These are phyloP conservation scores for Penicillium hesseltinei DNA, from an alignment of 2,329 filamentous ascomycete species.

Conservation along the genomic window DNA sequence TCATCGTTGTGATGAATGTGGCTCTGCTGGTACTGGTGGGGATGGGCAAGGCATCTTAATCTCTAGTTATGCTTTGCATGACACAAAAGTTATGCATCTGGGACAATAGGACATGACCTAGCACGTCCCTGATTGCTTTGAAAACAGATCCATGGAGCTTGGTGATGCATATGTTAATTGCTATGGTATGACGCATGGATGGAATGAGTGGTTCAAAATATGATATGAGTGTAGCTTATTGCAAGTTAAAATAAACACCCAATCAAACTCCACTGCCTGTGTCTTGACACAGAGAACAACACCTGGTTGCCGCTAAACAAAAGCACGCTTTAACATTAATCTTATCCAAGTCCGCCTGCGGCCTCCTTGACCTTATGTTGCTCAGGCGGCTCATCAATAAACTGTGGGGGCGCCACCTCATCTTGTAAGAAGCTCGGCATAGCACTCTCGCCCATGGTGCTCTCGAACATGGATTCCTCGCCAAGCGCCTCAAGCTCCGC, in stretches of 20 bases:
- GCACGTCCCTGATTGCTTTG: not conserved
- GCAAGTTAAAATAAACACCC: not conserved
- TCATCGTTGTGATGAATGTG: constrained; percentile 78
- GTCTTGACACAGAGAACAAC: constrained; percentile 13
- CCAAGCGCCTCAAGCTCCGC: constrained; percentile 93
- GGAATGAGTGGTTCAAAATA: not conserved
- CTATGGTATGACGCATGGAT: not conserved
- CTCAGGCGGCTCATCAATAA: constrained; percentile 87
- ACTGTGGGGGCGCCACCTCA: constrained; percentile 75
- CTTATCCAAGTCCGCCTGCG: constrained; percentile 47
- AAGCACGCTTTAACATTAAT: constrained; percentile 10
- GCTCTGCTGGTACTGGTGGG: constrained; percentile 66
- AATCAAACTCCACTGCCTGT: constrained; percentile 22
- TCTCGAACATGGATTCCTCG: constrained; percentile 87
- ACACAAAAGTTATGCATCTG: not conserved
- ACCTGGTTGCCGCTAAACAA: constrained; percentile 6
- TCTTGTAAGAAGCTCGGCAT: constrained; percentile 87
- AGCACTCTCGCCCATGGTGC: constrained; percentile 58
- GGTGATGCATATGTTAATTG: not conserved
- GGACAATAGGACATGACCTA: not conserved
- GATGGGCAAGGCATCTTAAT: constrained; percentile 49
- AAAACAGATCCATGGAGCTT: not conserved
- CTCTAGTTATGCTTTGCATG: not conserved
- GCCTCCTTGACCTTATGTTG: constrained; percentile 78
- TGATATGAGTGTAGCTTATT: constrained; percentile 1